Evolutionary conservation across 768 basidiomycete genomes (phyloP).

Genomic region (Sistotremastrum niveocremeum): DNA sequence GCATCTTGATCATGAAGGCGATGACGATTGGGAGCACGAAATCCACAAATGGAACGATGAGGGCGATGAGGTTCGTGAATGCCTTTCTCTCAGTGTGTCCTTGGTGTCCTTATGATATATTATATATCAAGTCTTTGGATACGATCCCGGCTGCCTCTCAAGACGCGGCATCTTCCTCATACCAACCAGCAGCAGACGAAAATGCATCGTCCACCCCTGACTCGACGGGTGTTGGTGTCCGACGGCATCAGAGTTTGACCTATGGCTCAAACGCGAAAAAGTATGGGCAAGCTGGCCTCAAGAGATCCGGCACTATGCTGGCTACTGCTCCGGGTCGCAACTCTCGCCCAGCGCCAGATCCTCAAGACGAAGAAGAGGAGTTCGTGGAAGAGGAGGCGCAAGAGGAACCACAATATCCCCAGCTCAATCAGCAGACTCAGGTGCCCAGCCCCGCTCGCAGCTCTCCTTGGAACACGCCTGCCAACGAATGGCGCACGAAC

Average conservation of each 20-base stretch:
- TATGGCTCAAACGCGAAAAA: conserved; percentile 11
- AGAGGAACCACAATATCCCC: neutral
- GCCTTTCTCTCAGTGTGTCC: conserved; percentile 2
- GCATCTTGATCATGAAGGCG: conserved; percentile 57
- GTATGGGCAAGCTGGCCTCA: conserved; percentile 31
- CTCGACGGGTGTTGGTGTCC: conserved; percentile 44
- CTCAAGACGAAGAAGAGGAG: conserved; percentile 24
- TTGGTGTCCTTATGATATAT: conserved; percentile 1
- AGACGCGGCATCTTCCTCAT: conserved; percentile 12
- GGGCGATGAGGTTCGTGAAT: conserved; percentile 22
- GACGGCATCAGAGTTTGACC: conserved; percentile 70
- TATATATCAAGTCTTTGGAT: conserved; percentile 6
- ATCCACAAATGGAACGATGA: conserved; percentile 44
- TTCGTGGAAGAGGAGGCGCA: conserved; percentile 11
- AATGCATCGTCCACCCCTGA: conserved; percentile 39
- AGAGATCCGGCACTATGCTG: conserved; percentile 66
- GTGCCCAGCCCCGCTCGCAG: conserved; percentile 19
- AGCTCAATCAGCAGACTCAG: too few relatives aligned
- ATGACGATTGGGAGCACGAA: conserved; percentile 75
- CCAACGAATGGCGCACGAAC: conserved; percentile 42
- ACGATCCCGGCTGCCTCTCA: conserved; percentile 13
- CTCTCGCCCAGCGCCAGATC: neutral
- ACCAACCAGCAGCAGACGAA: conserved; percentile 34
- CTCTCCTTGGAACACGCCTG: conserved; percentile 51
- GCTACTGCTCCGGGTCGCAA: conserved; percentile 22